Evolutionary conservation across 2,329 filamentous ascomycete genomes (phyloP).

Genomic region (Scleromitrula shiraiana): DNA sequence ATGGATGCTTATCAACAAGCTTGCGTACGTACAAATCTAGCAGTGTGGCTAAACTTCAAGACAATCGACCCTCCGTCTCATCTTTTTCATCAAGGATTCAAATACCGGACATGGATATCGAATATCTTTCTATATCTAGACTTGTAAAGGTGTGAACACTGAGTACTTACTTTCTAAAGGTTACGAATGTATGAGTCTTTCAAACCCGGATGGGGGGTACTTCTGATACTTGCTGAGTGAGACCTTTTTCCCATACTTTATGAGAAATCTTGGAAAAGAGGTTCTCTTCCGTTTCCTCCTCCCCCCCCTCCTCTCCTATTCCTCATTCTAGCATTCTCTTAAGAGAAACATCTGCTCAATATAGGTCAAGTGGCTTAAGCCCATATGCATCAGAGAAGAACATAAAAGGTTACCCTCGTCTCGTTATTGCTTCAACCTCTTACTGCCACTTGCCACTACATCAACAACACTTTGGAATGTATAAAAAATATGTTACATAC

Average conservation of each 20-base stretch:
- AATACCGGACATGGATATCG: conserved; percentile 6
- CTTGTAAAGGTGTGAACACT: conserved; percentile 1
- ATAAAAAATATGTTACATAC: too few species aligned
- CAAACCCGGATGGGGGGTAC: too few species aligned
- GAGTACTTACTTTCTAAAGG: background rate
- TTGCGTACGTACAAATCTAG: background rate
- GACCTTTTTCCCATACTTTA: too few species aligned
- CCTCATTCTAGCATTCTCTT: too few species aligned
- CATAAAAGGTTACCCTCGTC: conserved; percentile 12
- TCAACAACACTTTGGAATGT: too few species aligned
- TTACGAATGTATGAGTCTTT: conserved; percentile 5
- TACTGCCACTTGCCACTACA: background rate
- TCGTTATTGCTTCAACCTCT: conserved; percentile 8
- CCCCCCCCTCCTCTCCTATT: background rate
- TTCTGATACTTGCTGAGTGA: background rate
- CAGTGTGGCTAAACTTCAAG: conserved; percentile 8
- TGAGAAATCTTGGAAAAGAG: conserved; percentile 6
- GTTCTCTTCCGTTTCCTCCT: background rate
- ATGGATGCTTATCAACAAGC: background rate
- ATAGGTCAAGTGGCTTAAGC: conserved; percentile 10
- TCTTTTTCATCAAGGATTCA: background rate
- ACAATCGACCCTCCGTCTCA: conserved; percentile 4
- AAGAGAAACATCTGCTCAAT: background rate
- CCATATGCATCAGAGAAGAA: conserved; percentile 6
- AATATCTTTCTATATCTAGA: background rate